Base-by-base conservation (phyloP, 768 basidiomycete species). In the Exidia glandulosa region DNA sequence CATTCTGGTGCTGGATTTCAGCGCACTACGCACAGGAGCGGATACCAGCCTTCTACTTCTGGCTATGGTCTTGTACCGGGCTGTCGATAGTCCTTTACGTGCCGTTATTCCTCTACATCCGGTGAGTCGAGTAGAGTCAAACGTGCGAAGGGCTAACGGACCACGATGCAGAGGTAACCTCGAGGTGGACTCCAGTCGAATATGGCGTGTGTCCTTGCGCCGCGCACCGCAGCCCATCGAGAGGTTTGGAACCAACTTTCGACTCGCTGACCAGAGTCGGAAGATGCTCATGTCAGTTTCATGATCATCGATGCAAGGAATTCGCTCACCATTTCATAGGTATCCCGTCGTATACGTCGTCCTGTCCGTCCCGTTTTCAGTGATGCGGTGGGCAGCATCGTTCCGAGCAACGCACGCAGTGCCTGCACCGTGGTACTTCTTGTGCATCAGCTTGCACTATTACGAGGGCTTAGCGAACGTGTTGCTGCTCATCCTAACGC, bases 91-190 rank as follows among this genome's bases (percentile, higher is more conserved):
- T 57, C n/a, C 54, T 63, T 23, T 64, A 60, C 48, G 32, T 52
- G 1, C 56, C 59, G 4, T 59, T 64, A 13, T 64, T 63, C 45
- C 59, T 64, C 58, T 54, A 50, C 31, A 52, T 60, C 33, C 32
- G n/a, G n/a, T n/a, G n/a, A n/a, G n/a, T n/a, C n/a, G n/a, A n/a
- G n/a, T n/a, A n/a, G n/a, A n/a, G n/a, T n/a, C n/a, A n/a, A n/a
- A n/a, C n/a, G n/a, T n/a, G n/a, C n/a, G n/a, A n/a, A n/a, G n/a
- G n/a, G n/a, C n/a, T n/a, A n/a, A n/a, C n/a, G n/a, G n/a, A n/a
- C n/a, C n/a, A n/a, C n/a, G n/a, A n/a, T n/a, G n/a, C n/a, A n/a
- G 61, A 1, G 63, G 63, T 23, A 64, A 64, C 48, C 19, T 64
- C 34, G 56, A 3, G 2, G 61, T 62, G 0, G 50, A 56, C 45